Percentiles rank a stretch among this genome's conserved stretches.
Evolutionary conservation across 371 early-diverging fungal genomes (phyloP).

Genomic region (Catenaria anguillulae): DNA sequence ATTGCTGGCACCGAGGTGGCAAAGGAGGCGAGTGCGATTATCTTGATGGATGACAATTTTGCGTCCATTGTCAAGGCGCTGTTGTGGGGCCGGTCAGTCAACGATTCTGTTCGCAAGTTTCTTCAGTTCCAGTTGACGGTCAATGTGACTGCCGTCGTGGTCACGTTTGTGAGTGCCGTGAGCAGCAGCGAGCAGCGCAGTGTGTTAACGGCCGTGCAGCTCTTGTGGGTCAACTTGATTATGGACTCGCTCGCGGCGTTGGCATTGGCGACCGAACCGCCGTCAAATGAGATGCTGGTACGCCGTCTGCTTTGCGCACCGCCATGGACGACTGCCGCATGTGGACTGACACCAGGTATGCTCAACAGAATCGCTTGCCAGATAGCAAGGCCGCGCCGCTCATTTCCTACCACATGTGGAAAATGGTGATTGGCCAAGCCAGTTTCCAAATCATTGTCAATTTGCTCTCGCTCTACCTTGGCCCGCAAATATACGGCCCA

Average conservation of each 20-base stretch:
- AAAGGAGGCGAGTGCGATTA: constrained; percentile 62
- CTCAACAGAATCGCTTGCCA: constrained; percentile 34
- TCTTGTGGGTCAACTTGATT: constrained; percentile 63
- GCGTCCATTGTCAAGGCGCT: constrained; percentile 56
- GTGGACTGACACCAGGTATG: too few relatives aligned
- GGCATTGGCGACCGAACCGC: constrained; percentile 60
- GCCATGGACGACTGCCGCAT: too few relatives aligned
- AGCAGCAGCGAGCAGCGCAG: constrained; percentile 24
- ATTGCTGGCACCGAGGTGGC: constrained; percentile 68
- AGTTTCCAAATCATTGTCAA: constrained; percentile 43
- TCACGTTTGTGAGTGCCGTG: constrained; percentile 50
- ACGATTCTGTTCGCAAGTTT: constrained; percentile 63
- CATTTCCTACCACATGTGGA: constrained; percentile 55
- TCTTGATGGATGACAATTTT: constrained; percentile 65
- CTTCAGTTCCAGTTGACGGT: constrained; percentile 66
- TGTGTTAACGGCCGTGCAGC: constrained; percentile 53
- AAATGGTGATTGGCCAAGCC: constrained; percentile 52
- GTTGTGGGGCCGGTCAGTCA: constrained; percentile 62
- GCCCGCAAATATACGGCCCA: constrained; percentile 22
- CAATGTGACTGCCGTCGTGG: constrained; percentile 51
- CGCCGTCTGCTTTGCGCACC: neutral
- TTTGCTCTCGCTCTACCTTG: constrained; percentile 34
- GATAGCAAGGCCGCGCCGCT: constrained; percentile 44
- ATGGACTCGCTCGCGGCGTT: constrained; percentile 68
- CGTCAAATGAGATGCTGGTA: constrained; percentile 38